Percentiles rank a stretch among this genome's conserved stretches.
These are phyloP conservation scores for Russula olivacea DNA, from an alignment of 768 basidiomycete genomes.

Conservation along the genomic window DNA sequence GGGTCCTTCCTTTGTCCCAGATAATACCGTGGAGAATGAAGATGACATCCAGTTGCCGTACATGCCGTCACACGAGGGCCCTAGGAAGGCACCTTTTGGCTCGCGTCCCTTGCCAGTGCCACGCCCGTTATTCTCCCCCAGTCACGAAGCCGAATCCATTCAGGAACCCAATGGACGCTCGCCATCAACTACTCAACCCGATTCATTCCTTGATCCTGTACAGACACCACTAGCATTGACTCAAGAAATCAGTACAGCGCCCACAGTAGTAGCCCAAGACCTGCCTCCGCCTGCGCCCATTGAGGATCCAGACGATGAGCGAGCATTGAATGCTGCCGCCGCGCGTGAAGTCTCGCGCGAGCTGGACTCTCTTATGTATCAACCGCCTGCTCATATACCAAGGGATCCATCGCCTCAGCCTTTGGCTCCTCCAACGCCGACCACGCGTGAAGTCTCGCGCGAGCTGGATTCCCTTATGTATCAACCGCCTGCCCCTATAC, in stretches of 20 bases:
- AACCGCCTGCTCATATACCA: slow-evolving; percentile 27
- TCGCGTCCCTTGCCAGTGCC: slow-evolving; percentile 20
- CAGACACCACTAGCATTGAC: neutral
- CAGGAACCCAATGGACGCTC: neutral
- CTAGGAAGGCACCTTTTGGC: slow-evolving; percentile 16
- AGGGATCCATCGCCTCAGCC: slow-evolving; percentile 13
- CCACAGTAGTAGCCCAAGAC: neutral
- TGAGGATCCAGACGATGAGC: slow-evolving; percentile 41
- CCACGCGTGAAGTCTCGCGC: slow-evolving; percentile 53
- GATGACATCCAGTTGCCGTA: slow-evolving; percentile 31
- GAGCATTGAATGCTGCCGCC: slow-evolving; percentile 56
- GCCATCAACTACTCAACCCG: neutral
- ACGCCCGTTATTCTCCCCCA: neutral
- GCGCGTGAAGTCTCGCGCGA: slow-evolving; percentile 64
- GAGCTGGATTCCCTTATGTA: slow-evolving; percentile 56
- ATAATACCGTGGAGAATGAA: slow-evolving; percentile 22
- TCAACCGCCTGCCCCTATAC: slow-evolving; percentile 28
- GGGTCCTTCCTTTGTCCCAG: slow-evolving; percentile 12
- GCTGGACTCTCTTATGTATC: slow-evolving; percentile 51
- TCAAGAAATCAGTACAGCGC: neutral
- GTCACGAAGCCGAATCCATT: neutral
- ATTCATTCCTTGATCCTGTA: neutral
- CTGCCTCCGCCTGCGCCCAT: slow-evolving; percentile 18
- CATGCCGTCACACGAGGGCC: slow-evolving; percentile 19
- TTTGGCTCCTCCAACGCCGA: slow-evolving; percentile 36